Evolutionary conservation across 768 basidiomycete species (phyloP), one percentile per base, ranked within the genome.

Genomic region (Tricholoma sp.): DNA sequence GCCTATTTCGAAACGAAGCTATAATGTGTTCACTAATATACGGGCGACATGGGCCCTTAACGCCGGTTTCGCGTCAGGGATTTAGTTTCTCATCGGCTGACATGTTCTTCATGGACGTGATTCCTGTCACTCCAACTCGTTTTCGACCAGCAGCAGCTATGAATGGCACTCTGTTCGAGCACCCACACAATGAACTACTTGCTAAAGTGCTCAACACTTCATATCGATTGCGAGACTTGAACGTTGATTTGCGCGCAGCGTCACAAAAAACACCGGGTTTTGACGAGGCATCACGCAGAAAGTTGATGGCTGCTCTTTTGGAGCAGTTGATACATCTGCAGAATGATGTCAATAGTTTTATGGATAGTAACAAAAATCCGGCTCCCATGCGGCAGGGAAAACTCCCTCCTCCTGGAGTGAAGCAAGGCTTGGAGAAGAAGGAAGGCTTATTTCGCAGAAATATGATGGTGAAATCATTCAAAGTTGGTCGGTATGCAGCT

Each of bases 351-450:
- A 98, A 98, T 69, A 91, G 90, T 69, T 96, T 98, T 72, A 89
- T 99, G 72, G 97, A 99, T 66, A 94, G 91, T 66, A 90, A 84
- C 68, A 98, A 98, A 75, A 98, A 98, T 66, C 94, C 96, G 6
- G 77, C 84, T 33, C 80, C 85, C n/a, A 75, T 91, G 56, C 80
- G 89, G 52, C 86, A 89, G 65, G 97, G 96, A 3, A 94, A 94
- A 66, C 76, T 91, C 17, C 94, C 95, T 29, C 94, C 95, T 33
- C 79, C 86, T 44, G 97, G 97, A 60, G 85, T 99, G 60, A 99
- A 98, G 78, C 96, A 99, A 71, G 83, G 89, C 11, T 73, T 99
- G 64, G 97, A 99, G 76, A 99, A 98, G 81, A 99, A 99, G 73
- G 97, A 98, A 61, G 97, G 97, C 45, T 69, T 99, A 50, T 99